phyloP scores from a whole-genome alignment of 441 rosid species.

The Cnidoscolus chayamansa region DNA sequence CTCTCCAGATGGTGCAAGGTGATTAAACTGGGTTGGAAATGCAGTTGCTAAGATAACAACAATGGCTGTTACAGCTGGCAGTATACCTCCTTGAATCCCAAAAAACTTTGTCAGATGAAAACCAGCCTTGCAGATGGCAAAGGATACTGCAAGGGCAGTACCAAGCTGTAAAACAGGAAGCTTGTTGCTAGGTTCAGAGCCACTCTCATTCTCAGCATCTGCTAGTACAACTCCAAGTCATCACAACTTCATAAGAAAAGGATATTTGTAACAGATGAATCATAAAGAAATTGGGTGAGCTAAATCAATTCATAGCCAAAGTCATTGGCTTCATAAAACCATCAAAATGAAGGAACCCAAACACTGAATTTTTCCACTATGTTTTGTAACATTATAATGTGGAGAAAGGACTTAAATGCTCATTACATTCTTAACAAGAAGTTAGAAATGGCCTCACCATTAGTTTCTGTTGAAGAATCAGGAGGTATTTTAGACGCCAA shows the following conservation, averaged over 20 bases:
- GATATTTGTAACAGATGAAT: background rate
- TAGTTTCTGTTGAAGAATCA: constrained; percentile 42
- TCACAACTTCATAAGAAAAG: background rate
- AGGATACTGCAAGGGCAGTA: constrained; percentile 71
- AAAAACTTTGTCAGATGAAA: constrained; percentile 43
- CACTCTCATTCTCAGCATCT: constrained; percentile 41
- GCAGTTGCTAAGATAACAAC: constrained; percentile 45
- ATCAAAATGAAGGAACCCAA: constrained; percentile 1
- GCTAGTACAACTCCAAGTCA: constrained; percentile 18
- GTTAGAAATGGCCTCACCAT: constrained; percentile 33
- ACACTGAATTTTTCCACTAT: background rate
- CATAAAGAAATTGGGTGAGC: background rate
- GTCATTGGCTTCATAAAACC: background rate
- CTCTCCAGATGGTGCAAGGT: constrained; percentile 82
- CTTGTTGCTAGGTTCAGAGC: constrained; percentile 38
- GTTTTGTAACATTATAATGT: background rate
- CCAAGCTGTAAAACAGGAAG: constrained; percentile 58
- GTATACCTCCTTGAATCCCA: constrained; percentile 65
- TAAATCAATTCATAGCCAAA: background rate
- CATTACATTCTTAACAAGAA: background rate
- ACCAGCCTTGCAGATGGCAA: constrained; percentile 81
- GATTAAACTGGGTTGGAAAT: constrained; percentile 56
- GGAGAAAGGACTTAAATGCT: background rate
- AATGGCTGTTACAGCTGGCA: constrained; percentile 73
- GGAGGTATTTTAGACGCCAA: constrained; percentile 68